These are phyloP conservation scores for Pyrenochaeta sp. DNA, from an alignment of 2,329 filamentous ascomycete species.

Conservation along the genomic window DNA sequence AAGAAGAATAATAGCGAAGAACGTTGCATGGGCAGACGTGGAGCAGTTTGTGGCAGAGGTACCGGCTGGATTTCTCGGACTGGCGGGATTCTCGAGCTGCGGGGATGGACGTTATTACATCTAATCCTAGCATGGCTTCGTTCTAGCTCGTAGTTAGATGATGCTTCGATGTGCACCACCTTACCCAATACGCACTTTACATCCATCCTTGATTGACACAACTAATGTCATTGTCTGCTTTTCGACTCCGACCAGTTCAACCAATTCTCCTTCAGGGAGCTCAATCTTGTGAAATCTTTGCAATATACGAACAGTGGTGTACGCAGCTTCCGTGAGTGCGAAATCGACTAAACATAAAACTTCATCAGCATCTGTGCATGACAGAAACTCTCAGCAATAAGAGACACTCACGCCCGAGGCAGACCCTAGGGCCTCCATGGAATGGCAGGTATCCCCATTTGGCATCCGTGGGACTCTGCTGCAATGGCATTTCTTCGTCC, in stretches of 20 bases:
- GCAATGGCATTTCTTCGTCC: conserved; percentile 26
- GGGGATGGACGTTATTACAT: no score
- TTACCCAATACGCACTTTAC: conserved; percentile 24
- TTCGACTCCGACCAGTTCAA: conserved; percentile 23
- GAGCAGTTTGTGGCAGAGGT: no score
- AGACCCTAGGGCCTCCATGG: conserved; percentile 26
- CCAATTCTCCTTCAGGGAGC: conserved; percentile 17
- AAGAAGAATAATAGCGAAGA: no score
- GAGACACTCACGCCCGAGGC: conserved; percentile 27
- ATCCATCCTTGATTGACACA: conserved; percentile 30
- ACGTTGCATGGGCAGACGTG: no score
- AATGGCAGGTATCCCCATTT: conserved; percentile 35
- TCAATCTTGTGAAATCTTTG: conserved; percentile 26
- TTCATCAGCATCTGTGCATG: no score
- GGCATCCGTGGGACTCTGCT: conserved; percentile 16
- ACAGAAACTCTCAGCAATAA: no score
- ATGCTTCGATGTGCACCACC: no score
- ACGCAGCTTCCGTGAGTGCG: conserved; percentile 27
- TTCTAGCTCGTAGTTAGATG: no score
- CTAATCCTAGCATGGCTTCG: no score
- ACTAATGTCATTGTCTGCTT: conserved; percentile 30
- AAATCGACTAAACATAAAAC: no score
- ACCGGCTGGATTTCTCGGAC: no score
- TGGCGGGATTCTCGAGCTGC: no score
- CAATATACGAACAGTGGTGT: conserved; percentile 21